A percentile compares a stretch with the other conserved stretches of the same genome.
These are phyloP conservation scores for Boletus reticuloceps DNA, from an alignment of 768 basidiomycete species.

Conservation along the genomic window DNA sequence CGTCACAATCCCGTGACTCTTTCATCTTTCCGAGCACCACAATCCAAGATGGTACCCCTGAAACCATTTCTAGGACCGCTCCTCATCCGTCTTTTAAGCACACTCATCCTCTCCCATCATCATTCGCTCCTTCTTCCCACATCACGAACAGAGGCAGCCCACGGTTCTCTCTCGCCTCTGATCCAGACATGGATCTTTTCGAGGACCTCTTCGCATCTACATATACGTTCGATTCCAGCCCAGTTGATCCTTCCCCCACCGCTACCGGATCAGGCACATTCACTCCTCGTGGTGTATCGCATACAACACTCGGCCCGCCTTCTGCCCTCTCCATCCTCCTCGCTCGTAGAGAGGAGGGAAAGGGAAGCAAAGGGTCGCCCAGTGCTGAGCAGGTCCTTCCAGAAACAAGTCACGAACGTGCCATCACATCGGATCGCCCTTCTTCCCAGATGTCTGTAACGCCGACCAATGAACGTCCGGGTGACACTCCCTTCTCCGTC, in stretches of 20 bases:
- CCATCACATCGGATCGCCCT: not conserved
- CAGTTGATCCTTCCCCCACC: slow-evolving; percentile 3
- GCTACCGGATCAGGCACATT: slow-evolving; percentile 9
- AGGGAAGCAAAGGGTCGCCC: not conserved
- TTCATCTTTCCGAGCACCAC: slow-evolving; percentile 39
- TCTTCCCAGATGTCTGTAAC: slow-evolving; percentile 17
- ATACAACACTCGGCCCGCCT: slow-evolving; percentile 23
- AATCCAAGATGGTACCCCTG: slow-evolving; percentile 24
- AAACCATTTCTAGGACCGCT: slow-evolving; percentile 17
- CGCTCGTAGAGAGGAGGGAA: slow-evolving; percentile 18
- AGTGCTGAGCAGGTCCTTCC: not conserved
- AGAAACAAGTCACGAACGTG: not conserved
- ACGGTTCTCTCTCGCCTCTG: slow-evolving; percentile 21
- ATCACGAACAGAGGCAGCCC: slow-evolving; percentile 24
- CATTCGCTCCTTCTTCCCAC: slow-evolving; percentile 22
- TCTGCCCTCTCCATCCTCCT: slow-evolving; percentile 39
- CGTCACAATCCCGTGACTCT: slow-evolving; percentile 30
- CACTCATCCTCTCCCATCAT: slow-evolving; percentile 17
- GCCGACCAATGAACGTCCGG: slow-evolving; percentile 17
- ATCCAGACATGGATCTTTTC: slow-evolving; percentile 22
- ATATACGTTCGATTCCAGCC: slow-evolving; percentile 26
- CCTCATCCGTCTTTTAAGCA: slow-evolving; percentile 17
- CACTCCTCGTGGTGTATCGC: slow-evolving; percentile 22
- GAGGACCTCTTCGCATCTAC: slow-evolving; percentile 30
- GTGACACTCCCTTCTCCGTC: slow-evolving; percentile 2